A percentile compares a stretch with the other conserved stretches of the same genome.
Evolutionary conservation across 2,329 filamentous ascomycete species (phyloP).

Genomic region (Penicillium decumbens): DNA sequence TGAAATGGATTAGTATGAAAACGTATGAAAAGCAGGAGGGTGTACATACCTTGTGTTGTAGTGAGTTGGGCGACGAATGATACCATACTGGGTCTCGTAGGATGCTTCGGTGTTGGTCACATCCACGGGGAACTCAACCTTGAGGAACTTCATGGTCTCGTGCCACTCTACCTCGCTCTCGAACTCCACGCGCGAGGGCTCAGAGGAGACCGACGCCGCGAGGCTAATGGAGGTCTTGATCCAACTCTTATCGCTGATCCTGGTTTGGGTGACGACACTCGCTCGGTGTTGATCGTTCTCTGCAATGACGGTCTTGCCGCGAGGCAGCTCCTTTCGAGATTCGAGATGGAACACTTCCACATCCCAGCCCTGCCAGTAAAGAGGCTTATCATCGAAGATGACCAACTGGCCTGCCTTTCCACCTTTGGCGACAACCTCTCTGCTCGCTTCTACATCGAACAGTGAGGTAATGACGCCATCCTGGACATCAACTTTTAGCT

Average conservation of each 20-base stretch:
- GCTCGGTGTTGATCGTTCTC: constrained; percentile 71
- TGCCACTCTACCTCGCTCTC: constrained; percentile 91
- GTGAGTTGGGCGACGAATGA: constrained; percentile 84
- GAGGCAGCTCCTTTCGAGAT: constrained; percentile 70
- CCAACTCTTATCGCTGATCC: constrained; percentile 81
- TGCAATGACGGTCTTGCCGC: constrained; percentile 64
- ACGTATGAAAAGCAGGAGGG: neutral
- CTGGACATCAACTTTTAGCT: constrained; percentile 68
- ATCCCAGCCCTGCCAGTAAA: constrained; percentile 98
- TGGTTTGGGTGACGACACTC: constrained; percentile 75
- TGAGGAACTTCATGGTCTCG: constrained; percentile 95
- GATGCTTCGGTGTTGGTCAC: constrained; percentile 85
- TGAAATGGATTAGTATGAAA: constrained; percentile 29
- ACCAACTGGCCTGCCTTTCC: constrained; percentile 86
- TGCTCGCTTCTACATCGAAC: constrained; percentile 65
- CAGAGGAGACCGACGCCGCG: constrained; percentile 60
- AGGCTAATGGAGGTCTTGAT: constrained; percentile 82
- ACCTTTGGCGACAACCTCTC: constrained; percentile 69
- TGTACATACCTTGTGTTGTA: constrained; percentile 76
- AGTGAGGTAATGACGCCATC: constrained; percentile 78
- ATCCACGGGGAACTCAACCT: constrained; percentile 95
- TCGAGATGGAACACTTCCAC: constrained; percentile 95
- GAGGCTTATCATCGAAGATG: constrained; percentile 92
- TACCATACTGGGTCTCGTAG: constrained; percentile 92
- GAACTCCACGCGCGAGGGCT: constrained; percentile 69